A percentile compares a stretch with the other conserved stretches of the same genome.
These are phyloP conservation scores for Carex arenaria DNA, from an alignment of 202 grass and related monocot genomes.

Conservation along the genomic window DNA sequence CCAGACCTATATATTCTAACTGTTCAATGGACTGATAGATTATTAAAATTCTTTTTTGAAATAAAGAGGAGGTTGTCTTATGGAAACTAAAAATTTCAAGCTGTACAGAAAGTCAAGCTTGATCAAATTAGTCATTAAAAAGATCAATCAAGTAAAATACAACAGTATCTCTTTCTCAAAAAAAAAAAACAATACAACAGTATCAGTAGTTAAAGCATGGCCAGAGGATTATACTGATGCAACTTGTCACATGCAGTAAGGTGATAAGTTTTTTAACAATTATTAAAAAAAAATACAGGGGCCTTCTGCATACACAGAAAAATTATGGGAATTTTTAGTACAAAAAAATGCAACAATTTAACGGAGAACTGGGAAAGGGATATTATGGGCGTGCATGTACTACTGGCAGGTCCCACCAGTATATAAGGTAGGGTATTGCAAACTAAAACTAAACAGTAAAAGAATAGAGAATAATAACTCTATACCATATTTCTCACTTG, in stretches of 20 bases:
- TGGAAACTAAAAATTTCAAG: neutral
- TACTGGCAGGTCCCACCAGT: neutral
- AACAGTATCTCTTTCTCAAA: neutral
- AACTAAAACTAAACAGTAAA: slow-evolving; percentile 14
- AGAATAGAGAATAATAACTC: neutral
- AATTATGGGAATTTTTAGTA: neutral
- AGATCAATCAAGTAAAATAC: neutral
- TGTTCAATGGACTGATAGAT: neutral
- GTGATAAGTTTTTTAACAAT: neutral
- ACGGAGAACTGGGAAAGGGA: neutral
- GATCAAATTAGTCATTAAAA: neutral
- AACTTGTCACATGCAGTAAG: neutral
- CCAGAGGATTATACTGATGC: neutral
- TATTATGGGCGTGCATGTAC: neutral
- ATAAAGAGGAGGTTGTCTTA: neutral
- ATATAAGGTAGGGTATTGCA: neutral
- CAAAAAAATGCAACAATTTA: neutral
- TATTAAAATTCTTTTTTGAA: neutral
- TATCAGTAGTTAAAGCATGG: neutral
- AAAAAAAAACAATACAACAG: neutral
- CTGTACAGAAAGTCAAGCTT: neutral
- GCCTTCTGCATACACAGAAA: neutral
- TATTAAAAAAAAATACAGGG: neutral
- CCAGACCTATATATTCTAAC: neutral
- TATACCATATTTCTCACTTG: slow-evolving; percentile 98